These are phyloP conservation scores for Garcia nutans DNA, from an alignment of 345 rosid genomes.

Conservation along the genomic window DNA sequence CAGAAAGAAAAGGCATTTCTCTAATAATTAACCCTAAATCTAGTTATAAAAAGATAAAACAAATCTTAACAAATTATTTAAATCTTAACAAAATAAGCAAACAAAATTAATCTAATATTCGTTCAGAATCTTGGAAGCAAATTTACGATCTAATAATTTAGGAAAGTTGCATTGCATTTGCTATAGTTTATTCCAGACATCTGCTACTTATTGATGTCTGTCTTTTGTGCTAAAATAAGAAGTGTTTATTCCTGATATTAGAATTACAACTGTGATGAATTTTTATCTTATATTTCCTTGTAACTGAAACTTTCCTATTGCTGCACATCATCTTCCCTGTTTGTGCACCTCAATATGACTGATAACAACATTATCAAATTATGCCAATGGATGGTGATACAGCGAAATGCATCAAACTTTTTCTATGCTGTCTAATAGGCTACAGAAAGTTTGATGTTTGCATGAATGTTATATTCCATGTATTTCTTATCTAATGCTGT, in stretches of 20 bases:
- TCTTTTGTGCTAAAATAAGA: not conserved
- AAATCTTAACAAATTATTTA: too few relatives aligned
- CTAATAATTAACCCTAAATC: too few relatives aligned
- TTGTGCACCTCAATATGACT: not conserved
- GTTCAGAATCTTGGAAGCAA: too few relatives aligned
- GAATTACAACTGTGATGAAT: not conserved
- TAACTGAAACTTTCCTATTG: not conserved
- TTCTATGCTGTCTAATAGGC: not conserved
- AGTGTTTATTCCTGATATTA: not conserved
- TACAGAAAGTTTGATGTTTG: not conserved
- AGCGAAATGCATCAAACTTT: not conserved
- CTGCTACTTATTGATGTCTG: not conserved
- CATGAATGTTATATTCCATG: too few relatives aligned
- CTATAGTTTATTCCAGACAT: not conserved
- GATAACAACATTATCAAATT: not conserved
- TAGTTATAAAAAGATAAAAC: too few relatives aligned
- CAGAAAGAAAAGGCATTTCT: too few relatives aligned
- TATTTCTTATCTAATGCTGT: not conserved
- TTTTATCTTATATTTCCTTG: not conserved
- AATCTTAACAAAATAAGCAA: too few relatives aligned
- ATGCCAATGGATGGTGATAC: not conserved
- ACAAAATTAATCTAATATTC: too few relatives aligned
- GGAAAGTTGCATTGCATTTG: conserved; percentile 6
- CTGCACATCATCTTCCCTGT: not conserved
- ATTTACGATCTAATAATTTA: too few relatives aligned